Conservation (phyloP, 805 yeast species). For the Clavispora carvajalis region DNA sequence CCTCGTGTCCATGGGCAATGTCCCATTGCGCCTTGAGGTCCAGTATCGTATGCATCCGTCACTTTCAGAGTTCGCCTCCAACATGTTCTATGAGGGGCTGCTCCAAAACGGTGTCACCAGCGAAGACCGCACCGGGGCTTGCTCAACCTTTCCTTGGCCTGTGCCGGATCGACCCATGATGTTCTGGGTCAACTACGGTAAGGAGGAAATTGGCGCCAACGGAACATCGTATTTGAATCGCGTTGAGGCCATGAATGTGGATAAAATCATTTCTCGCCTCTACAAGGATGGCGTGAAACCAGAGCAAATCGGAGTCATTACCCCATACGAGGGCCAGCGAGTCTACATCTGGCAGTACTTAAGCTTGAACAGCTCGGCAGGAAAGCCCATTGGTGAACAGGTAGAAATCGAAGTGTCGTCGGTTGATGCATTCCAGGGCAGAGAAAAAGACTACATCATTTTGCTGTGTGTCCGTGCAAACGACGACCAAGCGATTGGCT, state of each 20-base stretch:
- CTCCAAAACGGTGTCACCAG: slow-evolving; percentile 87
- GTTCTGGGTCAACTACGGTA: slow-evolving; percentile 89
- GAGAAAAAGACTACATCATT: slow-evolving; percentile 41
- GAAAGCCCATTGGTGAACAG: slow-evolving; percentile 54
- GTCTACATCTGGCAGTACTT: slow-evolving; percentile 75
- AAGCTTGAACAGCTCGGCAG: slow-evolving; percentile 48
- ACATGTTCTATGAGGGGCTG: slow-evolving; percentile 88
- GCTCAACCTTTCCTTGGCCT: slow-evolving; percentile 87
- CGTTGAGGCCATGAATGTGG: slow-evolving; percentile 86
- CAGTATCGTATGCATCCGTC: slow-evolving; percentile 95
- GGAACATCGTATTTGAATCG: slow-evolving; percentile 83
- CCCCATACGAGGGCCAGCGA: slow-evolving; percentile 94
- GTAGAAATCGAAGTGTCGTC: slow-evolving; percentile 74
- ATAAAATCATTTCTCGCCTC: slow-evolving; percentile 64
- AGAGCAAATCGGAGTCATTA: slow-evolving; percentile 72
- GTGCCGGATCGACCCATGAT: slow-evolving; percentile 81
- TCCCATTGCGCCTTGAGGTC: slow-evolving; percentile 81
- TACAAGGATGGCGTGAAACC: slow-evolving; percentile 77
- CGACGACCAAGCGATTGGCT: slow-evolving; percentile 36
- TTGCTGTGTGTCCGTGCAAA: slow-evolving; percentile 42
- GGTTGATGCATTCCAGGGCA: slow-evolving; percentile 41
- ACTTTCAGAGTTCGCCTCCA: slow-evolving; percentile 80
- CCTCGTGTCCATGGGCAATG: slow-evolving; percentile 72
- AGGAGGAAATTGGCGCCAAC: slow-evolving; percentile 77
- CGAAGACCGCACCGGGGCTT: slow-evolving; percentile 54